Base-by-base conservation (phyloP, 202 grass and related monocot genomes). In the Zizania palustris region DNA sequence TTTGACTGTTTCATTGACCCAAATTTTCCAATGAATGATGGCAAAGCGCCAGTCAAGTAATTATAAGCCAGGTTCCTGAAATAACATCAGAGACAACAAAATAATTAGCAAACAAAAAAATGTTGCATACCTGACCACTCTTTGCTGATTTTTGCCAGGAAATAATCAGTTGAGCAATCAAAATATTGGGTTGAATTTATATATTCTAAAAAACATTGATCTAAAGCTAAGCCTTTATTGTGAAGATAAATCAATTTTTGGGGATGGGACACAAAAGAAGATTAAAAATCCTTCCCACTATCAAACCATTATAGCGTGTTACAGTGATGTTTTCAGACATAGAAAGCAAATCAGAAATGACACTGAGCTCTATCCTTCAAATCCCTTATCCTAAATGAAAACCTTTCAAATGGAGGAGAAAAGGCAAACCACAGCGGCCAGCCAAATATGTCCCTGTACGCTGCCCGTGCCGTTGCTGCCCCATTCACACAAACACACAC, bases 11-110 rank as follows among this genome's bases (percentile, higher is more conserved):
- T 7, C 51, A 55, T 55, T 2, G 51, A 19, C 8, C n/a, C 4
- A 55, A 55, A 55, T n/a, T 55, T 55, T 55, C 51, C 51, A 55
- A 55, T 20, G 64, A 78, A 70, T 40, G 16, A 21, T 59, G 69
- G 63, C 46, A 70, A 84, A 84, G 71, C 51, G 3, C 16, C 51
- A 20, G n/a, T 55, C 51, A 69, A 39, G 49, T 0, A 43, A 69
- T 22, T 38, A 55, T 55, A 55, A 55, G 51, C 51, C 9, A 93
- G 19, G n/a, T 85, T 33, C 81, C 90, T 93, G 81, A 68, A 80
- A 74, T 21, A 69, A 67, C 11, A 45, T 43, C 46, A 71, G 7
- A 71, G 28, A 33, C 45, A 67, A 4, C 19, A 67, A 41, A 20
- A 9, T 7, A 51, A 8, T 69, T 42, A 76, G 15, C 64, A 9